These are phyloP conservation scores for Rhizophagus prolifer DNA, from an alignment of 192 early-diverging fungal species.

Conservation along the genomic window DNA sequence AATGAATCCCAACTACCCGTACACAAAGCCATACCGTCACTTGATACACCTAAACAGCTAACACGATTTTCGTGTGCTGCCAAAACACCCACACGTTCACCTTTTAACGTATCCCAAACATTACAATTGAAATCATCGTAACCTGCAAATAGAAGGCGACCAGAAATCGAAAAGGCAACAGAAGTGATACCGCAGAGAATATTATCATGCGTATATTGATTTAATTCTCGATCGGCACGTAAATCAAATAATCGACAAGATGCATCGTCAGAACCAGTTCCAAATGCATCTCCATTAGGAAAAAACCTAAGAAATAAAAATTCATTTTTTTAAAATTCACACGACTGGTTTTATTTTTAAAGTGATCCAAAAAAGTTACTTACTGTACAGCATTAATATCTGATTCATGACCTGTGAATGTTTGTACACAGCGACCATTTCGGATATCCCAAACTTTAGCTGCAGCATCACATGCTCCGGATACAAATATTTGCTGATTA, in stretches of 20 bases:
- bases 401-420: slow-evolving; percentile 96
- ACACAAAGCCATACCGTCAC: slow-evolving; percentile 97
- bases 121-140: slow-evolving; percentile 99
- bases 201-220: slow-evolving; percentile 97
- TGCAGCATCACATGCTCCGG: slow-evolving; percentile 97
- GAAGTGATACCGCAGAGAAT: slow-evolving; percentile 99
- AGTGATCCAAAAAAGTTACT: slow-evolving; percentile 14
- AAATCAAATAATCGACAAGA: slow-evolving; percentile 97
- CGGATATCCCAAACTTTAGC: slow-evolving; percentile 99
- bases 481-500: slow-evolving; percentile 96
- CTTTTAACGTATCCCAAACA: slow-evolving; percentile 98
- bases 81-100: slow-evolving; percentile 90
- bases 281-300: slow-evolving; percentile 97
- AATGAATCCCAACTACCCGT: slow-evolving; percentile 98
- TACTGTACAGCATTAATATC: slow-evolving; percentile 99
- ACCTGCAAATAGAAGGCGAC: slow-evolving; percentile 95
- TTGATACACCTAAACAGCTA: slow-evolving; percentile 92
- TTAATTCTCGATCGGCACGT: slow-evolving; percentile 96
- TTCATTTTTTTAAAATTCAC: not conserved
- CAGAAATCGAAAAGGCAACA: slow-evolving; percentile 95
- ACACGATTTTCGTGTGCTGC: slow-evolving; percentile 96
- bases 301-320: slow-evolving; percentile 72
- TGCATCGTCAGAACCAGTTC: slow-evolving; percentile 98
- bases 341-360: too few species aligned
- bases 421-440: slow-evolving; percentile 94